Percentiles rank a stretch among this genome's conserved stretches.
phyloP scores from a whole-genome alignment of 2,329 filamentous ascomycete species.

The Pestalotiopsis sp. region DNA sequence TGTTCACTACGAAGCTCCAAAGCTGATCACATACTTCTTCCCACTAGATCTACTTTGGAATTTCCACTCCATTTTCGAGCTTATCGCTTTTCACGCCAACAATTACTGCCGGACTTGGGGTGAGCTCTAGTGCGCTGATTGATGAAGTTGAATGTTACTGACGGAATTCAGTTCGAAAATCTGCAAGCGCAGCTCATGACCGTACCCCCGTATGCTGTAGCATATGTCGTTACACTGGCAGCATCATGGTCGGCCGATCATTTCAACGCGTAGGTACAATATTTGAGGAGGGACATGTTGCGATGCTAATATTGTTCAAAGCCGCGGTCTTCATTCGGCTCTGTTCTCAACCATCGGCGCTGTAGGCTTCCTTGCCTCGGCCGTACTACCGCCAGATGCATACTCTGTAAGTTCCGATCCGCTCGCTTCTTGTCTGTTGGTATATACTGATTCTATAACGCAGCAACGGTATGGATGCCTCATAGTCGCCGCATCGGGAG shows the following conservation, averaged over 20 bases:
- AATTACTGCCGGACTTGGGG: slow-evolving; percentile 49
- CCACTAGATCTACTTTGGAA: slow-evolving; percentile 41
- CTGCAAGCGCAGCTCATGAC: slow-evolving; percentile 65
- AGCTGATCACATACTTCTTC: too few relatives aligned
- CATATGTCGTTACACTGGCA: slow-evolving; percentile 38
- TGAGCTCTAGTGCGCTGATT: too few relatives aligned
- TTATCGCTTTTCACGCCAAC: slow-evolving; percentile 56
- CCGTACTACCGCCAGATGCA: slow-evolving; percentile 61
- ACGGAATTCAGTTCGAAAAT: slow-evolving; percentile 24
- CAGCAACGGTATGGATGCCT: slow-evolving; percentile 57
- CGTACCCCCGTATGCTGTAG: slow-evolving; percentile 68
- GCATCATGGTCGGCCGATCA: slow-evolving; percentile 65
- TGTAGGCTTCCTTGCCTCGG: slow-evolving; percentile 63
- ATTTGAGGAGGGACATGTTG: too few relatives aligned
- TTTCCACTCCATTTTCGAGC: slow-evolving; percentile 37
- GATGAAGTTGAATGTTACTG: too few relatives aligned
- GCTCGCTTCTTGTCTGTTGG: too few relatives aligned
- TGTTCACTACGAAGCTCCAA: too few relatives aligned
- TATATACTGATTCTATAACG: slow-evolving; percentile 39
- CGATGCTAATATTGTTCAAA: too few relatives aligned
- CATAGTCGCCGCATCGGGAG: slow-evolving; percentile 67
- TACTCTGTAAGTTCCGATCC: slow-evolving; percentile 45
- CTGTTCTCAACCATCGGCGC: slow-evolving; percentile 46
- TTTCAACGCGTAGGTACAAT: slow-evolving; percentile 47
- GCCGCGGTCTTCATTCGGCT: slow-evolving; percentile 46